Evolutionary conservation across 2,329 filamentous ascomycete species (phyloP).

Genomic region (Fusarium sp.): DNA sequence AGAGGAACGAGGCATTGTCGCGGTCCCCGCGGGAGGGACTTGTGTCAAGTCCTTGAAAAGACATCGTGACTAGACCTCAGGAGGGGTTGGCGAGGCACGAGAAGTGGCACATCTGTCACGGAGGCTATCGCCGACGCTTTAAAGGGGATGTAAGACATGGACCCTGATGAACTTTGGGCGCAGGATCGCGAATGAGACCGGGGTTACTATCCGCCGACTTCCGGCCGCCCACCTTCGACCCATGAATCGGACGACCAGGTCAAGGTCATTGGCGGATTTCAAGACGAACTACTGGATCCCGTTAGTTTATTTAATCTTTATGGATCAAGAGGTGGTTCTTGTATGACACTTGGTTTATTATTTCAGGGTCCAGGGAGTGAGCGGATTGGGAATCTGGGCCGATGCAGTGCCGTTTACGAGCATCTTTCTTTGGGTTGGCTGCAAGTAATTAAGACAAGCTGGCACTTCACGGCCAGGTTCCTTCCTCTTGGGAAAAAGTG

Average conservation of each 20-base stretch:
- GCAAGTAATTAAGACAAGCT: not conserved
- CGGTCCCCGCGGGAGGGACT: conserved; percentile 33
- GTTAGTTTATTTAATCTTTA: conserved; percentile 2
- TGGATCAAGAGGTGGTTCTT: conserved; percentile 2
- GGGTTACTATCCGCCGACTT: conserved; percentile 38
- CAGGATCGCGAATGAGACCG: conserved; percentile 32
- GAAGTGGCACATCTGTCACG: conserved; percentile 17
- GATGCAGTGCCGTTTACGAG: not conserved
- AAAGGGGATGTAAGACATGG: conserved; percentile 37
- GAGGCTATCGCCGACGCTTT: conserved; percentile 15
- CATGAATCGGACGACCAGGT: conserved; percentile 11
- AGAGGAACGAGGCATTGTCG: conserved; percentile 62
- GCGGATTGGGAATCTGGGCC: not conserved
- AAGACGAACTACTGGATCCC: conserved; percentile 3
- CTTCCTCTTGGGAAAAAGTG: not conserved
- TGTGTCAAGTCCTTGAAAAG: conserved; percentile 37
- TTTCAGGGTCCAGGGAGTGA: not conserved
- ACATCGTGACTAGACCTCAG: conserved; percentile 32
- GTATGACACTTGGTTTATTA: conserved; percentile 7
- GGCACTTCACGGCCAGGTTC: not conserved
- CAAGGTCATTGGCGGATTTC: conserved; percentile 21
- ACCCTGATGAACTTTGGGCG: conserved; percentile 29
- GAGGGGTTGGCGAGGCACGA: conserved; percentile 33
- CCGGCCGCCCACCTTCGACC: conserved; percentile 20
- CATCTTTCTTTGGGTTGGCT: not conserved